Base-by-base conservation (phyloP, 108 stramenopile species). In the Skeletonema grethae region DNA sequence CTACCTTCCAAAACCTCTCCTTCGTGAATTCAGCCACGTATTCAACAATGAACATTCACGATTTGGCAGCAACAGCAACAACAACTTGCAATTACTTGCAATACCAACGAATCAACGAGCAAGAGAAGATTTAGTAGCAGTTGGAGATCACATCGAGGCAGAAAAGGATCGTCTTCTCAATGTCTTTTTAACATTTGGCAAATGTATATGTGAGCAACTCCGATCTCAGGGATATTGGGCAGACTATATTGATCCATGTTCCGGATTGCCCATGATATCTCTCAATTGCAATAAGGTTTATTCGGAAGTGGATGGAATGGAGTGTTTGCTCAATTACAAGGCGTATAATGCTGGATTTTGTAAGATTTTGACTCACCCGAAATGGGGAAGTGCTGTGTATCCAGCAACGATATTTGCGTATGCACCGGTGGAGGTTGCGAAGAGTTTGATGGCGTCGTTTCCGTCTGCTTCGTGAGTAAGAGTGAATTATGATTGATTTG, bases 221-320 rank as follows among this genome's bases (percentile, higher is more conserved):
- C 73, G 85, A 39, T 53, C 57, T 12, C 72, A 63, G 36, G 94
- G 94, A 22, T 95, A 79, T 55, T 95, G 94, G 94, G 89, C 91
- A 38, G 98, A 99, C 74, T 99, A 85, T 73, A 99, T 99, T 72
- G 98, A 99, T 87, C 98, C 98, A 4, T 99, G 98, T 69, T 95
- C 94, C 9, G 98, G 98, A 10, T 78, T 99, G 45, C 97, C 98
- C 31, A 96, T 97, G 95, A 80, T 92, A 30, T 85, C 88, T 20
- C 74, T 73, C 59, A 76, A 81, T 46, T 84, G 70, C 60, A 92
- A 84, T 62, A 88, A 82, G 69, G 93, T 98, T 0, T 99, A 95
- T 75, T 87, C 86, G 31, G 98, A 99, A 80, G 97, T 97, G 20
- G 96, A 96, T 73, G 94, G 95, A 20, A 94, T 95, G 90, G 93